Evolutionary conservation across 805 yeast species (phyloP).

Genomic region (Alloascoidea hylecoeti): DNA sequence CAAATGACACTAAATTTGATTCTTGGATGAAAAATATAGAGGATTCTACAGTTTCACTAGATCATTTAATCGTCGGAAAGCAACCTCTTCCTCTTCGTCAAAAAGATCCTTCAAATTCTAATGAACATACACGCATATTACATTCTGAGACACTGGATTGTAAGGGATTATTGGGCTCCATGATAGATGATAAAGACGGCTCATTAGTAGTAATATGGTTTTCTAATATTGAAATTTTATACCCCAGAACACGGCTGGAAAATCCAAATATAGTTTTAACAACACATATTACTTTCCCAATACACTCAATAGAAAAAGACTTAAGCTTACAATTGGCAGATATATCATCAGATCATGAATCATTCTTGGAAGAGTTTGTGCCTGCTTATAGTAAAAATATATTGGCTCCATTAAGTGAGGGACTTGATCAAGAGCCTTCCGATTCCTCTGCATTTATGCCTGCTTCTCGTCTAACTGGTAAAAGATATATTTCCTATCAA

Average conservation of each 20-base stretch:
- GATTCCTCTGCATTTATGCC: too few relatives aligned
- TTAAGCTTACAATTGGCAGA: too few relatives aligned
- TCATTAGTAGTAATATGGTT: neutral
- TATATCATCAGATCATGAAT: neutral
- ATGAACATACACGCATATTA: neutral
- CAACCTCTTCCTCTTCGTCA: too few relatives aligned
- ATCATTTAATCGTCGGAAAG: neutral
- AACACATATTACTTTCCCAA: neutral
- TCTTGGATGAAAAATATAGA: neutral
- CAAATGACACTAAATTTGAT: neutral
- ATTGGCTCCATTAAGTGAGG: constrained; percentile 13
- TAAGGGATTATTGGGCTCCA: neutral
- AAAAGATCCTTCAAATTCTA: too few relatives aligned
- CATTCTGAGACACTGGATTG: neutral
- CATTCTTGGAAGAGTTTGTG: constrained; percentile 35
- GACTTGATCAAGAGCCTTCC: constrained; percentile 1
- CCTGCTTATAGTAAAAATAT: constrained; percentile 36
- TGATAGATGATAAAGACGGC: neutral
- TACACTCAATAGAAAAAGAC: too few relatives aligned
- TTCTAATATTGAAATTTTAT: neutral
- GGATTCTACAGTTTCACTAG: neutral
- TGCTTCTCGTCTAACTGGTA: neutral
- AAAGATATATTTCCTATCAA: constrained; percentile 1
- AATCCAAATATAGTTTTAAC: neutral
- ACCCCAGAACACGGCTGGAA: neutral